These are phyloP conservation scores for Podospora comata DNA, from an alignment of 495 filamentous ascomycete genomes.

Conservation along the genomic window DNA sequence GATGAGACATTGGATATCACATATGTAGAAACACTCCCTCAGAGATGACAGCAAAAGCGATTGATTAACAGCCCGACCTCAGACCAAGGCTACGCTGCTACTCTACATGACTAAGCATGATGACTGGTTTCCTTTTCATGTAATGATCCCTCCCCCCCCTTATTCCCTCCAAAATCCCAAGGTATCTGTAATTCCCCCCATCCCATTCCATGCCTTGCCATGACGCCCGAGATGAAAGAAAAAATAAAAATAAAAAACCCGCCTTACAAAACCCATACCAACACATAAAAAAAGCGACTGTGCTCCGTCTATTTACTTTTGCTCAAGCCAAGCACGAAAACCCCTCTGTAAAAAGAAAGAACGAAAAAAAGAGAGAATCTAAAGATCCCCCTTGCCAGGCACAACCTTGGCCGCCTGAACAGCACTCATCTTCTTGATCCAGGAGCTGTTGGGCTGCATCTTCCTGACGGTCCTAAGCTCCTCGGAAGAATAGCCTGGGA, in stretches of 20 bases:
- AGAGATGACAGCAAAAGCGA: background rate
- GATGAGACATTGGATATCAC: background rate
- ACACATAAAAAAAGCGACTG: background rate
- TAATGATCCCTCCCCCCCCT: background rate
- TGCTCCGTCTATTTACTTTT: background rate
- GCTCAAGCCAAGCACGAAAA: background rate
- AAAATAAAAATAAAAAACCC: background rate
- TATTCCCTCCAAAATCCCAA: background rate
- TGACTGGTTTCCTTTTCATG: background rate
- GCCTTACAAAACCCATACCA: background rate
- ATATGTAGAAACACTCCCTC: background rate
- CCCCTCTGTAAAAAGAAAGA: background rate
- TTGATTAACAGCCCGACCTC: background rate
- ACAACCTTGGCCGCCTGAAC: constrained; percentile 86
- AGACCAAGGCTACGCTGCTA: background rate
- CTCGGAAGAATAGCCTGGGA: constrained; percentile 90
- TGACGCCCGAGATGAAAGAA: background rate
- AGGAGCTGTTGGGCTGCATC: constrained; percentile 76
- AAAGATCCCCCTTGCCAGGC: constrained; percentile 53
- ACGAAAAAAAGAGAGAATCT: constrained; percentile 8
- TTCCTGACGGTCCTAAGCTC: constrained; percentile 92
- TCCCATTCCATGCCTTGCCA: background rate
- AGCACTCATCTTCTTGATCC: constrained; percentile 94
- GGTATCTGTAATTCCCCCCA: background rate
- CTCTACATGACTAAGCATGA: background rate